These are phyloP conservation scores for Fraxinus baroniana DNA, from an alignment of 305 asterid species.

Conservation along the genomic window DNA sequence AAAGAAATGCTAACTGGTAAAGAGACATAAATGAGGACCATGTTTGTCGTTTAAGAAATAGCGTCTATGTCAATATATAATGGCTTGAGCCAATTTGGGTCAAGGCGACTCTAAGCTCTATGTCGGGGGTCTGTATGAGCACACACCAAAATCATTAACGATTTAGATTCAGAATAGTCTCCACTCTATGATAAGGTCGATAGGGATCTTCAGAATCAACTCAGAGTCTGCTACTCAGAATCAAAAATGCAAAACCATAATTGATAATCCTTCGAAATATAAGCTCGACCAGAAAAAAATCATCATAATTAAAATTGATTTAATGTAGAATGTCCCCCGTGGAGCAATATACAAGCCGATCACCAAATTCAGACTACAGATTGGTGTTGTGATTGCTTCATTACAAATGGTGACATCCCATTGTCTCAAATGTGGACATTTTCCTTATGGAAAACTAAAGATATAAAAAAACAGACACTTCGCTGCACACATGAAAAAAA, in stretches of 20 bases:
- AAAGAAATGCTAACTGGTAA: not conserved
- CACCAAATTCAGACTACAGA: not conserved
- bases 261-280: not conserved
- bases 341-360: not conserved
- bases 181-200: not conserved
- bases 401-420: not conserved
- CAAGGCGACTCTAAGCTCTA: not conserved
- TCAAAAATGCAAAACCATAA: not conserved
- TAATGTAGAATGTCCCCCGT: not conserved
- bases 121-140: not conserved
- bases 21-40: not conserved
- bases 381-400: not conserved
- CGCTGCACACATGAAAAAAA: constrained; percentile 6
- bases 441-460: not conserved
- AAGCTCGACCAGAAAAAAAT: not conserved
- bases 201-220: not conserved
- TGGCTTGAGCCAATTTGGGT: not conserved
- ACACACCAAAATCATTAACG: not conserved
- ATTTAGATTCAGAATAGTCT: not conserved
- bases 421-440: not conserved
- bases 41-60: not conserved
- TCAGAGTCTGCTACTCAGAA: not conserved
- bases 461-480: not conserved
- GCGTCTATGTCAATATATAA: not conserved
- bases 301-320: not conserved